Base-by-base conservation (phyloP, 306 rosid species). In the Boehmeria nivea region DNA sequence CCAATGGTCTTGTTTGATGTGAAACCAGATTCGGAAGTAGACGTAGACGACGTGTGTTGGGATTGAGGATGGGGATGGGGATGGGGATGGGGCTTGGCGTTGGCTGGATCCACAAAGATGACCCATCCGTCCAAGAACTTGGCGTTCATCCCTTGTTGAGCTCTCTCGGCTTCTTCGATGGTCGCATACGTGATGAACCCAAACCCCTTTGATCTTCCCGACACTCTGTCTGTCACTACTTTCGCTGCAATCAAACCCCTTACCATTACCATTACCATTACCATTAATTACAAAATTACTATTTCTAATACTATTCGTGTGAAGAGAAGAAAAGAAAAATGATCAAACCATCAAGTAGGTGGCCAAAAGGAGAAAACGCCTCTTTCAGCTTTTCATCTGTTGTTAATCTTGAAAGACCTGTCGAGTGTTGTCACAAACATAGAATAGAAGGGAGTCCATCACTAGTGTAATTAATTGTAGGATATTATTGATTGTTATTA, bases 81-180 rank as follows among this genome's bases (percentile, higher is more conserved):
- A n/a, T n/a, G n/a, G n/a, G n/a, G n/a, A n/a, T n/a, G n/a, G n/a
- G n/a, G n/a, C n/a, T n/a, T 49, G 93, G 87, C 91, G 26, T 84
- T 91, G 59, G 96, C 98, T 45, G 98, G 95, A 63, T 87, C 98
- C 28, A 87, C 95, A 57, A 90, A 90, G 60, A 90, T 90, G 68
- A 87, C 94, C 95, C 98, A 91, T 19, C 95, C 98, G 69, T 91
- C 98, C 69, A 91, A 69, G 73, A 82, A 82, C 71, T 87, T 91
- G n/a, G 94, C 95, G 60, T 91, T 80, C 88, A 84, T 84, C 70
- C 70, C 94, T 57, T 82, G 80, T 60, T 74, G 76, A 1, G 95
- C 98, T 70, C 77, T 87, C 71, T 82, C 94, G 18, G 98, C 98
- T 57, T 87, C 98, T 57, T 91, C 98, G 44, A 84, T 59, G 23